phyloP scores from a whole-genome alignment of 2,329 filamentous ascomycete genomes.

The Venturia pyrina region DNA sequence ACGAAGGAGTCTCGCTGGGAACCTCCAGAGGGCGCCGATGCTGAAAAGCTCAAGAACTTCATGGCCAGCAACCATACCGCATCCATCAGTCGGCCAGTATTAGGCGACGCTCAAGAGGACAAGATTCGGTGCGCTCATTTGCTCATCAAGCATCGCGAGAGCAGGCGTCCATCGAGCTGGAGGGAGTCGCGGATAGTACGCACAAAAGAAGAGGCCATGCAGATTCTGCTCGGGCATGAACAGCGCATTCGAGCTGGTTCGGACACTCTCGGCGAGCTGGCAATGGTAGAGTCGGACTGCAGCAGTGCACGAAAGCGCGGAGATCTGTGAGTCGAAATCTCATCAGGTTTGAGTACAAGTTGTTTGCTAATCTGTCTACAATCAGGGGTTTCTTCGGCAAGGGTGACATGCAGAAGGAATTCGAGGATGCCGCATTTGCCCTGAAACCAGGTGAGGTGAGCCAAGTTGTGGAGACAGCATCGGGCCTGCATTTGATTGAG shows the following conservation, averaged over 20 bases:
- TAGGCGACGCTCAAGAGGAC: conserved; percentile 44
- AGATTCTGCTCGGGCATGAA: conserved; percentile 68
- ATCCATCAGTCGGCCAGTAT: conserved; percentile 27
- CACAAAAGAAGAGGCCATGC: conserved; percentile 73
- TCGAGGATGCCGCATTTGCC: conserved; percentile 91
- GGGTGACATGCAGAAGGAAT: conserved; percentile 98
- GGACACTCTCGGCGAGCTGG: conserved; percentile 67
- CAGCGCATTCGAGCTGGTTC: conserved; percentile 62
- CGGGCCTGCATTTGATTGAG: conserved; percentile 91
- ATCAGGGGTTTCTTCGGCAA: conserved; percentile 70
- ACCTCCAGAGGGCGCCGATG: conserved; percentile 77
- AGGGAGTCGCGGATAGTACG: conserved; percentile 81
- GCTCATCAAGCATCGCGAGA: conserved; percentile 85
- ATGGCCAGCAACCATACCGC: conserved; percentile 82
- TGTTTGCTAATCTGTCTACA: conserved; percentile 14
- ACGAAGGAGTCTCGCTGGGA: conserved; percentile 94
- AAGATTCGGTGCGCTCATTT: conserved; percentile 93
- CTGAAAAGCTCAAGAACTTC: conserved; percentile 84
- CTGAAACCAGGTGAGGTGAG: conserved; percentile 81
- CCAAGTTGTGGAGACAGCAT: conserved; percentile 79
- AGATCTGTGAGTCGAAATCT: conserved; percentile 53
- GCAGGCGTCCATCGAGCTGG: conserved; percentile 86
- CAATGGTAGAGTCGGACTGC: conserved; percentile 84
- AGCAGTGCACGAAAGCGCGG: conserved; percentile 90
- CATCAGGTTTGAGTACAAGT: neutral